These are phyloP conservation scores for Alternaria novae-zelandiae DNA, from an alignment of 2,329 filamentous ascomycete genomes.

Conservation along the genomic window DNA sequence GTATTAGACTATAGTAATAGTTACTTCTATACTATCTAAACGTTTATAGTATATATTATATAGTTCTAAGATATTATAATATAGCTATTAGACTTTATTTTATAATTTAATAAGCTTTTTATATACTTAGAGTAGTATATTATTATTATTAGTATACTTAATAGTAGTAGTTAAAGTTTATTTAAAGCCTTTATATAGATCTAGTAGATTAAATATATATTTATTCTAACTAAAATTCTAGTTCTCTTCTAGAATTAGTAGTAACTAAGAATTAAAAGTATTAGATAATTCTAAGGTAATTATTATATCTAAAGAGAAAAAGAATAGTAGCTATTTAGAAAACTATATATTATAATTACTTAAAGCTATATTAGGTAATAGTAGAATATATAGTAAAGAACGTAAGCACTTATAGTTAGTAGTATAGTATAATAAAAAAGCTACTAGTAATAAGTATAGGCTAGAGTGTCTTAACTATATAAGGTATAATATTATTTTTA, in stretches of 20 bases:
- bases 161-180: background rate
- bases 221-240: conserved; percentile 6
- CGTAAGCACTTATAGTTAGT: conserved; percentile 3
- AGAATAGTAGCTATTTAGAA: background rate
- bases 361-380: conserved; percentile 2
- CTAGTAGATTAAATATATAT: background rate
- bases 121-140: background rate
- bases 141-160: background rate
- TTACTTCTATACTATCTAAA: conserved; percentile 14
- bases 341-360: background rate
- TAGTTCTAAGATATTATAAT: conserved; percentile 5
- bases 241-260: background rate
- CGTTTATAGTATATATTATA: conserved; percentile 6
- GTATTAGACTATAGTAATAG: background rate
- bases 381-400: background rate
- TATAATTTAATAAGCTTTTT: conserved; percentile 1
- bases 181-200: conserved; percentile 3
- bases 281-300: background rate
- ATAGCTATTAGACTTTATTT: conserved; percentile 1
- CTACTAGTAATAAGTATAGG: background rate
- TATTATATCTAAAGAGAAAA: background rate
- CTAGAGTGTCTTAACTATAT: background rate
- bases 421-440: conserved; percentile 1
- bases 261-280: background rate
- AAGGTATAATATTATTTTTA: background rate